A percentile compares a stretch with the other conserved stretches of the same genome.
These are phyloP conservation scores for Cutaneotrichosporon cyanovorans DNA, from an alignment of 1,284 basidiomycete genomes.

Conservation along the genomic window DNA sequence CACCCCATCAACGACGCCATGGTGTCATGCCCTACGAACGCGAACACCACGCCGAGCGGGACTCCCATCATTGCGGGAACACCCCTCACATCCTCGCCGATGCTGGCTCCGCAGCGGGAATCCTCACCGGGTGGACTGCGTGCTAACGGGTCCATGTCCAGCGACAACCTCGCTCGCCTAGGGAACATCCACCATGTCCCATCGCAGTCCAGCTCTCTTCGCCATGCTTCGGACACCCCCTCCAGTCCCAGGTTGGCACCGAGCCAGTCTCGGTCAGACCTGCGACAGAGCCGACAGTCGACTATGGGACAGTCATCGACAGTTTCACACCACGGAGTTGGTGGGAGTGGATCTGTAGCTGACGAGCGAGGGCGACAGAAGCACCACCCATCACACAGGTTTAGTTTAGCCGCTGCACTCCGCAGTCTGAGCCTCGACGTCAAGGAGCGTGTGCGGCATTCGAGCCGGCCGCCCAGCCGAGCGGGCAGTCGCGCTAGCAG, in stretches of 20 bases:
- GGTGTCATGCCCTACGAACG: conserved; percentile 3
- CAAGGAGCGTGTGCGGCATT: conserved; percentile 30
- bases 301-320: no score
- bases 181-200: no score
- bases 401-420: conserved; percentile 43
- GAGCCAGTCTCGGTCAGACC: no score
- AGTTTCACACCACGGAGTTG: no score
- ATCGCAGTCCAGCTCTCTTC: no score
- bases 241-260: no score
- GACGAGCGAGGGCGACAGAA: conserved; percentile 22
- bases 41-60: conserved; percentile 1
- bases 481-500: conserved; percentile 4
- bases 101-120: not conserved
- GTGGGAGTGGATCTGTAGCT: no score
- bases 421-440: conserved; percentile 43
- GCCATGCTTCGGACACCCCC: no score
- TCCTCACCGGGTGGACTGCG: no score
- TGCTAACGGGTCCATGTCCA: no score
- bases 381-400: conserved; percentile 24
- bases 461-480: conserved; percentile 17
- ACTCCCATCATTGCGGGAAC: not conserved
- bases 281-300: no score
- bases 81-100: not conserved
- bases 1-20: conserved; percentile 10
- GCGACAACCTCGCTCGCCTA: no score